These are phyloP conservation scores for Botryotinia globosa DNA, from an alignment of 2,329 filamentous ascomycete genomes.

Conservation along the genomic window DNA sequence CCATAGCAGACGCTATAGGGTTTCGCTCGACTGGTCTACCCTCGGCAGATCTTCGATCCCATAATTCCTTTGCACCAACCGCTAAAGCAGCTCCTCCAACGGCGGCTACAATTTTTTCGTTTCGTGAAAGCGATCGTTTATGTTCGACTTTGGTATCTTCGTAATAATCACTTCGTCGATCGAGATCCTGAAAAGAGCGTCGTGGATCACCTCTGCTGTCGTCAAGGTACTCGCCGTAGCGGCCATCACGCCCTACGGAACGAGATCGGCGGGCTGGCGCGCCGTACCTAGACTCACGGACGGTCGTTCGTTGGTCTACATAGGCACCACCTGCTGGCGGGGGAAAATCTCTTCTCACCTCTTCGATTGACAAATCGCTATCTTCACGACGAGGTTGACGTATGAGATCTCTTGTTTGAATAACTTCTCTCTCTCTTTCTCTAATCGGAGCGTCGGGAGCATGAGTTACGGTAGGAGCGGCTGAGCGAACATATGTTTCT, in stretches of 20 bases:
- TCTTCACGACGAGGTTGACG: slow-evolving; percentile 62
- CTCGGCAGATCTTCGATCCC: slow-evolving; percentile 56
- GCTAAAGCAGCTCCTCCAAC: slow-evolving; percentile 62
- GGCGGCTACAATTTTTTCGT: slow-evolving; percentile 66
- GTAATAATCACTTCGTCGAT: slow-evolving; percentile 49
- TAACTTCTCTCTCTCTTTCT: slow-evolving; percentile 18
- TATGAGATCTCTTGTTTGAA: slow-evolving; percentile 54
- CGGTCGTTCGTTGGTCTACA: slow-evolving; percentile 29
- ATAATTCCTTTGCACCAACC: slow-evolving; percentile 65
- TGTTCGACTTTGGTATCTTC: slow-evolving; percentile 53
- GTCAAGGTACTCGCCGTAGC: slow-evolving; percentile 58
- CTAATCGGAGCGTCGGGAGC: slow-evolving; percentile 31
- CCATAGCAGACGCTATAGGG: slow-evolving; percentile 55
- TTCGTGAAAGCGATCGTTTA: slow-evolving; percentile 55
- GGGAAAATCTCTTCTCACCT: slow-evolving; percentile 80
- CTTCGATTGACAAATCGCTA: slow-evolving; percentile 73
- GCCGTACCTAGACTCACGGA: slow-evolving; percentile 38
- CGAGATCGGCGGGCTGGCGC: slow-evolving; percentile 54
- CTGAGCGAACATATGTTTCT: slow-evolving; percentile 37
- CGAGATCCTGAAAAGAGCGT: slow-evolving; percentile 46
- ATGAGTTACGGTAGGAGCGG: slow-evolving; percentile 29
- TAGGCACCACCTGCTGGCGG: slow-evolving; percentile 46
- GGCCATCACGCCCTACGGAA: slow-evolving; percentile 59
- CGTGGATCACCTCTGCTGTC: slow-evolving; percentile 42
- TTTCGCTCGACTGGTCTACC: slow-evolving; percentile 54